phyloP scores from a whole-genome alignment of 176 grass and related monocot genomes.

The Rhipidocladum racemiflorum region DNA sequence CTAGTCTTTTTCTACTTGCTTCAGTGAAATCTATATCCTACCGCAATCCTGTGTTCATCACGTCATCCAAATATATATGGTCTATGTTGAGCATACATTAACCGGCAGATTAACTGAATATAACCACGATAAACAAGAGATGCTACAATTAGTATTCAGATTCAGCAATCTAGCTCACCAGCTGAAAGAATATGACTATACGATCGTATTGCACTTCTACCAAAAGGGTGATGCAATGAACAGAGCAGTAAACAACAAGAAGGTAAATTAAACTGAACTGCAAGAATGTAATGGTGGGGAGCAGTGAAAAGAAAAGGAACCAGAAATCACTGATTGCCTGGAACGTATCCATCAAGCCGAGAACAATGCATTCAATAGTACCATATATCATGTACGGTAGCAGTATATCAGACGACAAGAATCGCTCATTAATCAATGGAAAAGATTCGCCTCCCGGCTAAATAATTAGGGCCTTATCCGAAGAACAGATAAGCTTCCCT shows the following conservation, averaged over 20 bases:
- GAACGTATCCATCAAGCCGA: conserved; percentile 31
- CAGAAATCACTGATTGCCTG: not conserved
- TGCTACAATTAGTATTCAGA: too few species aligned
- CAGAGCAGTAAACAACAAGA: not conserved
- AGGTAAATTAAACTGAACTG: not conserved
- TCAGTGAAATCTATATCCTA: conserved; percentile 20
- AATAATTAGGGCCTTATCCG: conserved; percentile 38
- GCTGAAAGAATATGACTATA: too few species aligned
- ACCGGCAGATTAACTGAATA: conserved; percentile 4
- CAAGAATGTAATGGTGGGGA: not conserved
- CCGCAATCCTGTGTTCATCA: not conserved
- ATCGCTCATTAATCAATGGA: conserved; percentile 4
- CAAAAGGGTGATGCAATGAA: not conserved
- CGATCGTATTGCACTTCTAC: too few species aligned
- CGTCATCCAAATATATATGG: not conserved
- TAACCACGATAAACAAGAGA: too few species aligned
- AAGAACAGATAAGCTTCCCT: conserved; percentile 23
- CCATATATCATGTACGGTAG: not conserved
- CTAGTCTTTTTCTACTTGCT: not conserved
- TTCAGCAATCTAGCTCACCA: too few species aligned
- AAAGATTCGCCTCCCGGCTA: not conserved
- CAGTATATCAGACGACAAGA: not conserved
- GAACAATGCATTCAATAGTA: not conserved
- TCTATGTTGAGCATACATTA: not conserved
- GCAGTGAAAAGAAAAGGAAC: not conserved